phyloP scores from a whole-genome alignment of 257 asterid species.

The Datura wrightii region DNA sequence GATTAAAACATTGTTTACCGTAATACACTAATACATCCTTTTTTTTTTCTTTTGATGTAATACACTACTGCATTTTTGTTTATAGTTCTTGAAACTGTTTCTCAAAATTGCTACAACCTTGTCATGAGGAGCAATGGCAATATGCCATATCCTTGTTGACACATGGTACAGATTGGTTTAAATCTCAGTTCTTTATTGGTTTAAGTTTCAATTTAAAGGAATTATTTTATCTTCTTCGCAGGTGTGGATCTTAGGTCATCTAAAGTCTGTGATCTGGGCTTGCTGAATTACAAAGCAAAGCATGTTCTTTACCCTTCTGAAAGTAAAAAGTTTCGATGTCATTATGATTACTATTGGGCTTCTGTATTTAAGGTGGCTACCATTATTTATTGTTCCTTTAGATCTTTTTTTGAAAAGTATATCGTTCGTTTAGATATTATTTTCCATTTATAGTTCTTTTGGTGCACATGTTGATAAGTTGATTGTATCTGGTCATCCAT shows the following conservation, averaged over 20 bases:
- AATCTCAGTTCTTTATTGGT: background rate
- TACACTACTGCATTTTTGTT: background rate
- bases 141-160: background rate
- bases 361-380: conserved; percentile 85
- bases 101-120: background rate
- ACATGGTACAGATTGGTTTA: background rate
- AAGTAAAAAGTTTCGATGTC: conserved; percentile 84
- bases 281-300: conserved; percentile 85
- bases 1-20: background rate
- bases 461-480: conserved; percentile 12
- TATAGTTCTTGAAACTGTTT: background rate
- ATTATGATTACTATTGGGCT: conserved; percentile 96
- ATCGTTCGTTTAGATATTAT: conserved; percentile 23
- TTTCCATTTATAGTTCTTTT: conserved; percentile 24
- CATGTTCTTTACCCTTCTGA: conserved; percentile 80
- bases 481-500: conserved; percentile 11
- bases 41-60: background rate
- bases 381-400: conserved; percentile 27
- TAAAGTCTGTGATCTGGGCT: conserved; percentile 94
- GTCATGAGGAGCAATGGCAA: background rate
- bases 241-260: conserved; percentile 96
- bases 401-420: too few relatives aligned
- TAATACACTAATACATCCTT: background rate
- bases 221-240: conserved; percentile 42
- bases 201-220: background rate